These are phyloP conservation scores for Malassezia sp. DNA, from an alignment of 1,284 basidiomycete species.

Conservation along the genomic window DNA sequence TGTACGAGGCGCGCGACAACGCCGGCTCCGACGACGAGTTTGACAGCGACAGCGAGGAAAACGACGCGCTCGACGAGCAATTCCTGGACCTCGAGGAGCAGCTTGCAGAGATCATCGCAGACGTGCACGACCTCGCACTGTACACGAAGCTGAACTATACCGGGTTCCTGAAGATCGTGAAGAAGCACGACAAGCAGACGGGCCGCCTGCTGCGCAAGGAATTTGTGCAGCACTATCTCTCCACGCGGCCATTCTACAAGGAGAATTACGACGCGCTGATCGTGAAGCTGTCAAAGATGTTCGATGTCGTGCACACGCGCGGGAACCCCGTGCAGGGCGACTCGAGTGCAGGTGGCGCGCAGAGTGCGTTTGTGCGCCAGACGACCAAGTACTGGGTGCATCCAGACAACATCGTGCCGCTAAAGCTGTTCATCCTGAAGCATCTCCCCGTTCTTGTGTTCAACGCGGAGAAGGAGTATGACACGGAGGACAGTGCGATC, in stretches of 20 bases:
- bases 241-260: slow-evolving; percentile 91
- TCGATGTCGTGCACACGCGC: slow-evolving; percentile 87
- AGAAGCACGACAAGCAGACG: slow-evolving; percentile 73
- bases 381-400: slow-evolving; percentile 97
- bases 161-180: slow-evolving; percentile 97
- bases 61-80: slow-evolving; percentile 68
- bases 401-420: slow-evolving; percentile 68
- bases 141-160: slow-evolving; percentile 83
- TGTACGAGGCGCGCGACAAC: slow-evolving; percentile 47
- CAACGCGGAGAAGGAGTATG: slow-evolving; percentile 87
- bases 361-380: slow-evolving; percentile 91
- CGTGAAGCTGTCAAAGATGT: slow-evolving; percentile 88
- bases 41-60: slow-evolving; percentile 57
- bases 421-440: slow-evolving; percentile 86
- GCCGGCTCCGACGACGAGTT: slow-evolving; percentile 51
- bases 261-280: slow-evolving; percentile 67
- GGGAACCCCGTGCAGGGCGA: slow-evolving; percentile 90
- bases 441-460: slow-evolving; percentile 69
- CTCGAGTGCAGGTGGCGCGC: slow-evolving; percentile 79
- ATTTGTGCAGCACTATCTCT: slow-evolving; percentile 77
- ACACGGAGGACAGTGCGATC: slow-evolving; percentile 68
- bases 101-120: slow-evolving; percentile 87
- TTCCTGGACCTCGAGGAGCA: slow-evolving; percentile 87
- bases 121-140: slow-evolving; percentile 91
- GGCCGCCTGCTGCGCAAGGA: slow-evolving; percentile 54